Percentiles rank a stretch among this genome's conserved stretches.
phyloP scores from a whole-genome alignment of 495 filamentous ascomycete species.

The Terfezia claveryi region DNA sequence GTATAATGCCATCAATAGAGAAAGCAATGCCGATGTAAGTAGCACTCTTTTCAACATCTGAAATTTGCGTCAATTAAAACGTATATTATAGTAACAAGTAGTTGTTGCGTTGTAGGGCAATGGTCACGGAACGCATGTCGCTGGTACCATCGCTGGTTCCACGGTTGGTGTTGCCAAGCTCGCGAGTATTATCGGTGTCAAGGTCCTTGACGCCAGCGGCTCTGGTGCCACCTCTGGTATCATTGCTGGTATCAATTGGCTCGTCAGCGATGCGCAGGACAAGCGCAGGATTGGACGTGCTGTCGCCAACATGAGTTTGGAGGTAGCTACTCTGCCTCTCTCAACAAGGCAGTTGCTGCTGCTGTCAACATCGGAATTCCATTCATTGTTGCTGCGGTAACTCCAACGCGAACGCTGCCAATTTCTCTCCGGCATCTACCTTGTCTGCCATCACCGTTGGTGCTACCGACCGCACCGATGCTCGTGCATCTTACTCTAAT shows the following conservation, averaged over 20 bases:
- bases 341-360: conserved; percentile 29
- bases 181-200: conserved; percentile 27
- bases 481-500: conserved; percentile 20
- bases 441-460: conserved; percentile 26
- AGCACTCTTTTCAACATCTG: not conserved
- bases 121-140: conserved; percentile 31
- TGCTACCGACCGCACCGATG: conserved; percentile 17
- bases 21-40: conserved; percentile 25
- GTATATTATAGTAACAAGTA: too few species aligned
- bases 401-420: conserved; percentile 31
- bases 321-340: conserved; percentile 14
- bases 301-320: conserved; percentile 32
- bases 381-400: conserved; percentile 44
- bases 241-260: conserved; percentile 40
- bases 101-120: conserved; percentile 23
- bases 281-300: conserved; percentile 20
- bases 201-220: conserved; percentile 32
- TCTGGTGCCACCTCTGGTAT: conserved; percentile 36
- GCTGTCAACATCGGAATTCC: conserved; percentile 33
- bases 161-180: conserved; percentile 29
- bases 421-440: conserved; percentile 37
- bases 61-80: not conserved
- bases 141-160: conserved; percentile 23
- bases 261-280: conserved; percentile 28
- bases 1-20: conserved; percentile 30